A percentile compares a stretch with the other conserved stretches of the same genome.
Conservation (phyloP, 352 stramenopile genomes). For the Pythium monospermum region DNA sequence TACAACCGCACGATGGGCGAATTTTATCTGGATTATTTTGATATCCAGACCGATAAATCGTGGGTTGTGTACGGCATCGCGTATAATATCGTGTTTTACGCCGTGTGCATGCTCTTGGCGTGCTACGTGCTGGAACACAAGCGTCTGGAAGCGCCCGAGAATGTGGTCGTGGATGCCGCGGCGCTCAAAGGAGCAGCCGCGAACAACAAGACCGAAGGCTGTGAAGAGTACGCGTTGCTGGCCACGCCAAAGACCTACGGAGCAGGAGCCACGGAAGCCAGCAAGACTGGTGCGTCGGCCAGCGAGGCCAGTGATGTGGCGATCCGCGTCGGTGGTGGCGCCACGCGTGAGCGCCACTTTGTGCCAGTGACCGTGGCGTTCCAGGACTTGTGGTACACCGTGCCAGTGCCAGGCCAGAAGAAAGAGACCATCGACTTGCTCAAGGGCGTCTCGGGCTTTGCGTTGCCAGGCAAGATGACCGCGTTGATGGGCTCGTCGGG, state of each 20-base stretch:
- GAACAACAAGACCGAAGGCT: neutral
- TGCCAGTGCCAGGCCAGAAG: slow-evolving; percentile 9
- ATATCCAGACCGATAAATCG: slow-evolving; percentile 12
- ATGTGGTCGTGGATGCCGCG: neutral
- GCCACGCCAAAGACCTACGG: slow-evolving; percentile 10
- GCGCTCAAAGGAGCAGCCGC: neutral
- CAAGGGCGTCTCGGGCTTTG: slow-evolving; percentile 30
- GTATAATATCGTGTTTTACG: slow-evolving; percentile 24
- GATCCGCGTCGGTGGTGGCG: neutral
- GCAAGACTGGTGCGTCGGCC: too few relatives aligned
- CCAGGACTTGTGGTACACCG: slow-evolving; percentile 30
- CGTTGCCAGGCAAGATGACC: slow-evolving; percentile 34
- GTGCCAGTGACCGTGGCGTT: slow-evolving; percentile 30
- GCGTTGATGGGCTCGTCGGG: slow-evolving; percentile 47
- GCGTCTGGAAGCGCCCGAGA: slow-evolving; percentile 22
- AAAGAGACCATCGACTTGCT: slow-evolving; percentile 31
- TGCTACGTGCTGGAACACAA: slow-evolving; percentile 23
- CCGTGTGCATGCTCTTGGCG: slow-evolving; percentile 20
- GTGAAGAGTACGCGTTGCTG: slow-evolving; percentile 5
- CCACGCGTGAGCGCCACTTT: slow-evolving; percentile 9
- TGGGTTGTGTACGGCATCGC: slow-evolving; percentile 27
- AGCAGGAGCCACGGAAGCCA: too few relatives aligned
- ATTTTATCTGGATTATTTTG: slow-evolving; percentile 24
- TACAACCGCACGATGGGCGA: slow-evolving; percentile 21
- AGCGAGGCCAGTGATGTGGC: neutral